phyloP scores from a whole-genome alignment of 371 early-diverging fungal genomes.

The Mortierella sp. region DNA sequence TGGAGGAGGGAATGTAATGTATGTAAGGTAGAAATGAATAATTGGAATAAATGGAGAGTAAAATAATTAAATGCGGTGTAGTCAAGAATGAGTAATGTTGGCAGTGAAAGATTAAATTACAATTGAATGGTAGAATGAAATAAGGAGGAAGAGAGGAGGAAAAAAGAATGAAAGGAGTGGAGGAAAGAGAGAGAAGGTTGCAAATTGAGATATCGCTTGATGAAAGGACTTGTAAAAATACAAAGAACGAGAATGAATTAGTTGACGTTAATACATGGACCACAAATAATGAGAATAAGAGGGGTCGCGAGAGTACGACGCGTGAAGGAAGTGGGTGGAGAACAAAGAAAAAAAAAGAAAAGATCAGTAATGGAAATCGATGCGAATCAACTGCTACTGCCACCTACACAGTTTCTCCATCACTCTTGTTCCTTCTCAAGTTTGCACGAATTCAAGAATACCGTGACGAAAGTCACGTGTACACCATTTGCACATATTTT shows the following conservation, averaged over 20 bases:
- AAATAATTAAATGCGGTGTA: not conserved
- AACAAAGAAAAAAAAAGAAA: not conserved
- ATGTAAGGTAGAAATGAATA: not conserved
- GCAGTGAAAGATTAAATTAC: not conserved
- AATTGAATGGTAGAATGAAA: not conserved
- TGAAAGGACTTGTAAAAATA: not conserved
- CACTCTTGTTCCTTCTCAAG: not conserved
- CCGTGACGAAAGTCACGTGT: not conserved
- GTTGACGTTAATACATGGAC: not conserved
- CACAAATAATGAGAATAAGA: not conserved
- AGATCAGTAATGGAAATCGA: not conserved
- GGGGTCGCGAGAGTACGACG: not conserved
- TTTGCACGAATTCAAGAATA: not conserved
- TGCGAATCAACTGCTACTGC: not conserved
- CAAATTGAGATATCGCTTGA: too few species aligned
- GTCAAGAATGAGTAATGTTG: not conserved
- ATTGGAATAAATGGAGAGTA: not conserved
- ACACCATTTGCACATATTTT: too few species aligned
- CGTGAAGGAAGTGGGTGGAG: not conserved
- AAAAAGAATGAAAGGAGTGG: not conserved
- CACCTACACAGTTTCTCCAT: not conserved
- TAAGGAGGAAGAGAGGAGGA: not conserved
- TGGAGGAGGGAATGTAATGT: not conserved
- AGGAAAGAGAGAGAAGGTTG: not conserved
- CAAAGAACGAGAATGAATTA: not conserved